Evolutionary conservation across 176 grass and related monocot genomes (phyloP).

Genomic region (Calamus simplicifolius): DNA sequence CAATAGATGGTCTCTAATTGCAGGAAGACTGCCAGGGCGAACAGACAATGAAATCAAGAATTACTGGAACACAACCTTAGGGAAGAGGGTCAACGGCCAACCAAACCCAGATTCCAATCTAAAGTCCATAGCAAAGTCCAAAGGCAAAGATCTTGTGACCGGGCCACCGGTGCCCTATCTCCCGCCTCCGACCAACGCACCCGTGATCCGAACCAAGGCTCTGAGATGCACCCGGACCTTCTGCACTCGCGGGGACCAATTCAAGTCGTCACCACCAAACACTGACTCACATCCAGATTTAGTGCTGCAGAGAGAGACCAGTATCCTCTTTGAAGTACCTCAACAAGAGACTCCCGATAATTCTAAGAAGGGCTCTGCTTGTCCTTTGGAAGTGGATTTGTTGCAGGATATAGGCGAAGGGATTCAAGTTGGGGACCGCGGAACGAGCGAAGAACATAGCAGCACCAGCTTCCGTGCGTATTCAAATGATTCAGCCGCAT

Average conservation of each 20-base stretch:
- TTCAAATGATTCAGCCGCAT: neutral
- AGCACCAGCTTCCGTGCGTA: neutral
- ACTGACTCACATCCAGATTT: neutral
- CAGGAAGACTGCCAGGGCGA: slow-evolving; percentile 12
- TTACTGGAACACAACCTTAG: slow-evolving; percentile 15
- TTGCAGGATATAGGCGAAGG: neutral
- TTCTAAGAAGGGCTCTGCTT: neutral
- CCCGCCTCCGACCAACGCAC: neutral
- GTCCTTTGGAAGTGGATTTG: neutral
- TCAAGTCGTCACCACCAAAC: neutral
- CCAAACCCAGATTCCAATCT: neutral
- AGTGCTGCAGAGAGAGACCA: neutral
- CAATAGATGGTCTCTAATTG: slow-evolving; percentile 10
- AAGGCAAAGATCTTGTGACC: neutral
- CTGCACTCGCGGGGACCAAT: neutral
- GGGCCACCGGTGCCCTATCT: neutral
- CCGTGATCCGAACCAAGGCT: neutral
- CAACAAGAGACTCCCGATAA: too few relatives aligned
- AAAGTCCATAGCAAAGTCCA: neutral
- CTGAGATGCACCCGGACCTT: neutral
- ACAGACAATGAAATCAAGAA: slow-evolving; percentile 20
- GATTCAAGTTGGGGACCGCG: neutral
- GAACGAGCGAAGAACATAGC: neutral
- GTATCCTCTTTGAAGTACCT: neutral
- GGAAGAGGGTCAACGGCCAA: neutral